Conservation (phyloP, 306 rosid genomes). For the Pyrus bretschneideri region DNA sequence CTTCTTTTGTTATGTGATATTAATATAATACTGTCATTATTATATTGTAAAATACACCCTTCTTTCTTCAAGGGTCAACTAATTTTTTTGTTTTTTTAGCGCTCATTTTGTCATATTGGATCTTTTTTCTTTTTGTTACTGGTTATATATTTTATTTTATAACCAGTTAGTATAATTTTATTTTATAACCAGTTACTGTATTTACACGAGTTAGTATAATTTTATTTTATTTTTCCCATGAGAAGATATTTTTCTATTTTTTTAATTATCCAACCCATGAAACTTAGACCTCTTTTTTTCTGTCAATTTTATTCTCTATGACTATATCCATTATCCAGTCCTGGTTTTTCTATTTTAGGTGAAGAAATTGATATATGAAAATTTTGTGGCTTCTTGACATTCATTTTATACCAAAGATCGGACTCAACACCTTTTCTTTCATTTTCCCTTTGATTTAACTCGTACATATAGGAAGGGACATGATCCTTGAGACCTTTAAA, state of each 20-base stretch:
- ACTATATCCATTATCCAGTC: neutral
- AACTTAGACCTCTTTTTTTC: neutral
- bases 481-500: conserved; percentile 19
- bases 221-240: too few relatives aligned
- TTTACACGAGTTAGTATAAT: neutral
- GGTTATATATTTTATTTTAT: too few relatives aligned
- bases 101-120: too few relatives aligned
- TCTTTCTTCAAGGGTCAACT: conserved; percentile 21
- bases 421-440: neutral
- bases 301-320: neutral
- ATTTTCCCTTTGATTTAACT: conserved; percentile 25
- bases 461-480: conserved; percentile 10
- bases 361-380: neutral
- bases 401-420: neutral
- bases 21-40: conserved; percentile 1
- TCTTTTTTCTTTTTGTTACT: too few relatives aligned
- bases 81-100: neutral
- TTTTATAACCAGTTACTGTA: neutral
- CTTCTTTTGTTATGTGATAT: conserved; percentile 3
- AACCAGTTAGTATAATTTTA: neutral
- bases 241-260: too few relatives aligned
- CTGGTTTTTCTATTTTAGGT: neutral
- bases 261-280: neutral
- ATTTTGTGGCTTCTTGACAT: neutral
- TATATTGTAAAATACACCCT: neutral